Percentiles rank a stretch among this genome's conserved stretches.
Conservation (phyloP, 495 filamentous ascomycete genomes). For the Opeltia flavorubescens region DNA sequence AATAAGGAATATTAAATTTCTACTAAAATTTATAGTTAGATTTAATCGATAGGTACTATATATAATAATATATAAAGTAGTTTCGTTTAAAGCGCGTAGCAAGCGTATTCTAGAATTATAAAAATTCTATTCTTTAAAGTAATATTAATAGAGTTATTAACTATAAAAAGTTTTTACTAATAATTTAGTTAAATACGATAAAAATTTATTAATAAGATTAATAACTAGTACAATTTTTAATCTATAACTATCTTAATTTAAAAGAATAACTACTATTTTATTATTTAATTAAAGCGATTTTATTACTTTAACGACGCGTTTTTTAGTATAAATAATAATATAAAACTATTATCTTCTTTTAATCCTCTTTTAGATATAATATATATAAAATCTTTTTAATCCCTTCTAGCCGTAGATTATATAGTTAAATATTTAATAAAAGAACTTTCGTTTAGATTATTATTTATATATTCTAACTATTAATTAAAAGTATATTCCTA, state of each 20-base stretch:
- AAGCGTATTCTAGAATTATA: background rate
- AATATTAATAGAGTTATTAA: background rate
- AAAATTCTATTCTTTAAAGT: background rate
- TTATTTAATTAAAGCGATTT: background rate
- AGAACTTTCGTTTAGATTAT: background rate
- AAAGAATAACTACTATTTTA: background rate
- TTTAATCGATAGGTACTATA: background rate
- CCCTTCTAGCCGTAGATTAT: background rate
- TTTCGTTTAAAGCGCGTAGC: background rate
- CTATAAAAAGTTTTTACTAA: background rate
- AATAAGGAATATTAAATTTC: no score
- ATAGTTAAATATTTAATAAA: no score
- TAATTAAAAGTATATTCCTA: background rate
- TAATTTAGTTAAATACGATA: background rate
- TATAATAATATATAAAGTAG: background rate
- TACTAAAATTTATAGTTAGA: background rate
- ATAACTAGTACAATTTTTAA: no score
- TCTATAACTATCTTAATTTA: background rate
- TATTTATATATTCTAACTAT: background rate
- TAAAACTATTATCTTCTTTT: background rate
- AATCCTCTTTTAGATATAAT: background rate
- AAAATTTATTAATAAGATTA: no score
- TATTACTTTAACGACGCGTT: background rate
- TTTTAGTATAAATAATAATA: background rate
- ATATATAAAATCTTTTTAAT: background rate